Percentiles rank a stretch among this genome's conserved stretches.
Conservation (phyloP, 2,329 filamentous ascomycete species). For the Calonectria pteridis region DNA sequence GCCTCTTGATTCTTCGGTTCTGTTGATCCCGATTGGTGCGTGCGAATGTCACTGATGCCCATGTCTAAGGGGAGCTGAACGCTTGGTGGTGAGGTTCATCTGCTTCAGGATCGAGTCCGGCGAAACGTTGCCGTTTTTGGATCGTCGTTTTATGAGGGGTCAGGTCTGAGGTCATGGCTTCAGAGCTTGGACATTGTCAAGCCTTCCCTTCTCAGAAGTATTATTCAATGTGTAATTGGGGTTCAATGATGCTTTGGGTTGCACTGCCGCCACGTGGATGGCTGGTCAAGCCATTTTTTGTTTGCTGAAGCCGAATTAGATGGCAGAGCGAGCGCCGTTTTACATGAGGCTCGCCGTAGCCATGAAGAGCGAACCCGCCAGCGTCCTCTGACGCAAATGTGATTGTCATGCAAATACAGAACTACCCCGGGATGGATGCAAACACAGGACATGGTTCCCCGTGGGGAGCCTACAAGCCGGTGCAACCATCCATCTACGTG, state of each 20-base stretch:
- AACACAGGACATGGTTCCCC: not conserved
- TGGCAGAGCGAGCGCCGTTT: not conserved
- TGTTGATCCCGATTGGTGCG: constrained; percentile 2
- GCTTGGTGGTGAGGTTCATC: not conserved
- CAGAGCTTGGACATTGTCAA: not conserved
- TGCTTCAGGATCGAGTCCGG: not conserved
- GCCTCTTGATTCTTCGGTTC: not conserved
- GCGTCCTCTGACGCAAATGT: no score
- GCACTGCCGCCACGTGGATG: not conserved
- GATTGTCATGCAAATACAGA: not conserved
- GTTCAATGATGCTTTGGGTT: not conserved
- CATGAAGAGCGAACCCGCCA: not conserved
- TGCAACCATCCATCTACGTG: not conserved
- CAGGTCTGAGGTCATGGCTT: not conserved
- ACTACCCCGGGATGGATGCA: not conserved
- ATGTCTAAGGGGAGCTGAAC: not conserved
- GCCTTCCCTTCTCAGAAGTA: not conserved
- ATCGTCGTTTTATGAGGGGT: not conserved
- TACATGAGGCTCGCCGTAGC: not conserved
- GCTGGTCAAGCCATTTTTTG: not conserved
- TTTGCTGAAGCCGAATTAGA: not conserved
- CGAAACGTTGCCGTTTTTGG: constrained; percentile 3
- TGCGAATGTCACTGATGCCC: not conserved
- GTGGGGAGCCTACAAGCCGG: not conserved
- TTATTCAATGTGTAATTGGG: not conserved